phyloP scores from a whole-genome alignment of 345 rosid species.

The Anastatica hierochuntica region DNA sequence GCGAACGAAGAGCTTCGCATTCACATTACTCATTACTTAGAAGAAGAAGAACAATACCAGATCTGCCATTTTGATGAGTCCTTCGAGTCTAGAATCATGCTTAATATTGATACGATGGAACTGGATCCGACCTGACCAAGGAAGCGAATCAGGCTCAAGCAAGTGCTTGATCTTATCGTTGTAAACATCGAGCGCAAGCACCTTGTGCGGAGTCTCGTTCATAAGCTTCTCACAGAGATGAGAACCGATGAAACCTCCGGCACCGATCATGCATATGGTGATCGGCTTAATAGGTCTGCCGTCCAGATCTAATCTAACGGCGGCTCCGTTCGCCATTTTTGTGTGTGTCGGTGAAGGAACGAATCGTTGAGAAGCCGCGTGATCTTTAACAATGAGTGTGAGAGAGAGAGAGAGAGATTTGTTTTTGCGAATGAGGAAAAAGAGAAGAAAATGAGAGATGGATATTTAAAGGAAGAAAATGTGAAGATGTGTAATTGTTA shows the following conservation, averaged over 20 bases:
- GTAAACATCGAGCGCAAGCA: slow-evolving; percentile 87
- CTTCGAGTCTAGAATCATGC: slow-evolving; percentile 94
- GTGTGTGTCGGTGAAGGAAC: slow-evolving; percentile 11
- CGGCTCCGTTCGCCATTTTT: slow-evolving; percentile 28
- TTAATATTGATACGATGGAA: slow-evolving; percentile 93
- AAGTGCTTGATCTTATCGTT: slow-evolving; percentile 95
- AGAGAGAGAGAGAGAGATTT: too few relatives aligned
- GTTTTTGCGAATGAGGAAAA: background rate
- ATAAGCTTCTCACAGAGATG: slow-evolving; percentile 91
- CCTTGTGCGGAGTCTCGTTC: slow-evolving; percentile 72
- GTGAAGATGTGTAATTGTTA: background rate
- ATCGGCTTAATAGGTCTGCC: slow-evolving; percentile 71
- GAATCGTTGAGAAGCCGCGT: too few relatives aligned
- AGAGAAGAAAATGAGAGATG: background rate
- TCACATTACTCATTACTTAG: too few relatives aligned
- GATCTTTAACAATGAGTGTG: background rate
- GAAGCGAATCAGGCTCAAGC: slow-evolving; percentile 49
- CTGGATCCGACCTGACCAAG: slow-evolving; percentile 80
- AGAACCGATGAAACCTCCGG: slow-evolving; percentile 97
- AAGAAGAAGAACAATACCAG: slow-evolving; percentile 41
- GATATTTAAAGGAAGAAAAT: slow-evolving; percentile 23
- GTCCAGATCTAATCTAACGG: slow-evolving; percentile 69
- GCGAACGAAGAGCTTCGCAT: background rate
- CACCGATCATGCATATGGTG: slow-evolving; percentile 95
- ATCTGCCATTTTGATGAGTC: slow-evolving; percentile 93